Evolutionary conservation across 306 rosid genomes (phyloP), one percentile per base, ranked within the genome.

Genomic region (Prunus kanzakura): DNA sequence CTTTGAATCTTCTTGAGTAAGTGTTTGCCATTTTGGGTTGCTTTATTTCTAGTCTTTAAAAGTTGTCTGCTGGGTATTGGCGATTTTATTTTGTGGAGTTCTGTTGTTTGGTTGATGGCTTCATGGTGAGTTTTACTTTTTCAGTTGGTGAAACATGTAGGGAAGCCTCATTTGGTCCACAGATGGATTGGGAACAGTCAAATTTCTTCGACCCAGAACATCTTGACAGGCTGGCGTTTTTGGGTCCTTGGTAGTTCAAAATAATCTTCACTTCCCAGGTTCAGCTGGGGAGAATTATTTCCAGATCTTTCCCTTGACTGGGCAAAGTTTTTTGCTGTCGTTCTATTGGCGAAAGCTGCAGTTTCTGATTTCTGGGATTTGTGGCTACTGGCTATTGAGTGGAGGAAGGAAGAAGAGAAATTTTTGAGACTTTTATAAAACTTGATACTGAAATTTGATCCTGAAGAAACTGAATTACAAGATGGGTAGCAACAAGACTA

Each of bases 401-500:
- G n/a, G 18, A 14, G 45, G 55, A 23, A 65, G 68, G 27, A 25
- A 25, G 27, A 63, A 77, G 87, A 56, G 79, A 80, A 72, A 69
- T 32, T 73, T 8, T 60, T 62, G 18, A 49, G 73, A 57, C 68
- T 22, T 75, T 67, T 73, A 69, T 64, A 47, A 80, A 60, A 56
- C 58, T 82, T 41, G 57, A 60, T 80, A 75, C 62, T 69, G 75
- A 76, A 72, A 74, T 79, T 71, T 67, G 84, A 78, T 41, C 57
- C 72, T 76, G 85, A 85, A 76, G 83, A 64, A 4, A 78, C 67
- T 78, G 84, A 84, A 78, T 78, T 38, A 35, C 82, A 80, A 79
- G 5, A 95, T 92, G 97, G 91, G 85, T 67, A 69, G 87, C 80
- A 73, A 80, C 72, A 92, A 84, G 78, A 92, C 97, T 76, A 80